These are phyloP conservation scores for Ilyonectria destructans DNA, from an alignment of 2,329 filamentous ascomycete species.

Conservation along the genomic window DNA sequence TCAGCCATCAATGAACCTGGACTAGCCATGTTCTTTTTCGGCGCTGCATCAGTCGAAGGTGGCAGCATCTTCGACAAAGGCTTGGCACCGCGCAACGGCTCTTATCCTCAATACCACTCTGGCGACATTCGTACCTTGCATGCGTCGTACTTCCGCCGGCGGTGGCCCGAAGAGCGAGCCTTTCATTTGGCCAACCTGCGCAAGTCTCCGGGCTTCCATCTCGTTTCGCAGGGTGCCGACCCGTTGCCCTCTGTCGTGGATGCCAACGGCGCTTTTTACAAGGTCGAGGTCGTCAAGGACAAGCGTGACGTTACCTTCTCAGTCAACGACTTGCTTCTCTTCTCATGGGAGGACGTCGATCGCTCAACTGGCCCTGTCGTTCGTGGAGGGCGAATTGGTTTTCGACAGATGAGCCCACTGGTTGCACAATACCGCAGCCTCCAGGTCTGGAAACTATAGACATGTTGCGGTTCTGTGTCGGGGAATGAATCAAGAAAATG, in stretches of 20 bases:
- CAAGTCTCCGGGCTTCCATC: constrained; percentile 45
- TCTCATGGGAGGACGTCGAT: constrained; percentile 41
- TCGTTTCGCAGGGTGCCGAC: constrained; percentile 45
- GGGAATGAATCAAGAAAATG: no score
- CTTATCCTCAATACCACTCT: constrained; percentile 46
- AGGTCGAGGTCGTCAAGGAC: constrained; percentile 44
- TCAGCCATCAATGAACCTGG: constrained; percentile 39
- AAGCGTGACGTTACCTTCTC: constrained; percentile 38
- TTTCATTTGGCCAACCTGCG: constrained; percentile 45
- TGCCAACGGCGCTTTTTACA: constrained; percentile 41
- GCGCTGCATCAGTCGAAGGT: constrained; percentile 37
- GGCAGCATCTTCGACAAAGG: constrained; percentile 44
- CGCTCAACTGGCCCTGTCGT: constrained; percentile 41
- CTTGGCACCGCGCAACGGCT: constrained; percentile 41
- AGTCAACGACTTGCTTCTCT: constrained; percentile 38
- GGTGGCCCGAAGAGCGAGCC: constrained; percentile 45
- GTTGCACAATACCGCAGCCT: constrained; percentile 43
- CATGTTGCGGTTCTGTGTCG: no score
- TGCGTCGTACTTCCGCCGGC: constrained; percentile 45
- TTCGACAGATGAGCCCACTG: constrained; percentile 44
- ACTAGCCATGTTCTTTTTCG: constrained; percentile 46
- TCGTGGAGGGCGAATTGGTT: constrained; percentile 39
- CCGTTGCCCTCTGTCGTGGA: constrained; percentile 43
- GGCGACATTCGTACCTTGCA: constrained; percentile 45
- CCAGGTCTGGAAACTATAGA: constrained; percentile 37